Conservation (phyloP, 495 filamentous ascomycete genomes). For the Mytilinidion resinicola region DNA sequence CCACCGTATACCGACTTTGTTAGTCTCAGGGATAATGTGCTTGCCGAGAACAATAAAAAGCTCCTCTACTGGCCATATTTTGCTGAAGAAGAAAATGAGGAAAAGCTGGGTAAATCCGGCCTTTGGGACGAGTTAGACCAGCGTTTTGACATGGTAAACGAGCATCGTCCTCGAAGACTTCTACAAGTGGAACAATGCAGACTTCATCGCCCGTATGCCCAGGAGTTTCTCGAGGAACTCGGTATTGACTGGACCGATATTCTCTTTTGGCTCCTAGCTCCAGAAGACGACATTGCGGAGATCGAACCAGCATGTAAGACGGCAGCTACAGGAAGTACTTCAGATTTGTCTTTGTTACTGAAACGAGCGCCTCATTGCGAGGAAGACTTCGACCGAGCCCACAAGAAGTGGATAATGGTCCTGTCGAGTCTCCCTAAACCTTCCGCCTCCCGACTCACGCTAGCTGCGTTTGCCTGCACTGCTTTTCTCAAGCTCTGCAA, state of each 20-base stretch:
- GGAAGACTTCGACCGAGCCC: conserved; percentile 33
- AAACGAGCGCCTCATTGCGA: conserved; percentile 26
- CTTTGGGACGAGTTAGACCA: conserved; percentile 3
- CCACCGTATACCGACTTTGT: conserved; percentile 13
- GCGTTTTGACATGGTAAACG: conserved; percentile 7
- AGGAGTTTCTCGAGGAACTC: conserved; percentile 28
- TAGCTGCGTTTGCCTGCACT: conserved; percentile 26
- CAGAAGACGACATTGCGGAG: not conserved
- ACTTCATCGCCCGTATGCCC: conserved; percentile 20
- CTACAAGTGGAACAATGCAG: conserved; percentile 7
- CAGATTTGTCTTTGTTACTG: not conserved
- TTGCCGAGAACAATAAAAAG: conserved; percentile 28
- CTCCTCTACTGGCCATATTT: conserved; percentile 33
- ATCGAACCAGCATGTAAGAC: not conserved
- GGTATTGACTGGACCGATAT: conserved; percentile 28
- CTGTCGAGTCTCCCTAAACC: conserved; percentile 25
- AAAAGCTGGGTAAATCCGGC: conserved; percentile 7
- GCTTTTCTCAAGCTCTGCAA: conserved; percentile 26
- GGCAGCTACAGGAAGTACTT: not conserved
- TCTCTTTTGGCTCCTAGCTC: conserved; percentile 19
- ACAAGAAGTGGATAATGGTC: conserved; percentile 23
- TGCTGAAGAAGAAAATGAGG: conserved; percentile 19
- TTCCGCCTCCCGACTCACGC: conserved; percentile 7
- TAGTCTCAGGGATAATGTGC: conserved; percentile 16
- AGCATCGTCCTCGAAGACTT: not conserved